Base-by-base conservation (phyloP, 768 basidiomycete species). In the Suillus ampliporus region DNA sequence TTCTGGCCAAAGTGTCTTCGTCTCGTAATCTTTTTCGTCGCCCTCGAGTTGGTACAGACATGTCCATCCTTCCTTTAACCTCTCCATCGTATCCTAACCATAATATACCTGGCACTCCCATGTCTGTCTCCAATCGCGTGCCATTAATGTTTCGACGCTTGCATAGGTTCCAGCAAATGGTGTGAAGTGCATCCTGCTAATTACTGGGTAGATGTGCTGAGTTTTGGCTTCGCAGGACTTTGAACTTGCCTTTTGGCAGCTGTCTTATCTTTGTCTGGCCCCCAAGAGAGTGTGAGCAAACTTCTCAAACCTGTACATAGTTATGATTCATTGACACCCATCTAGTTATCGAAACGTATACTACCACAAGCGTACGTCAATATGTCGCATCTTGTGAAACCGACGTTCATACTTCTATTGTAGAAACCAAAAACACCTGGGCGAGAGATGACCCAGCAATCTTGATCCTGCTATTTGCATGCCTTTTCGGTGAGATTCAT, bases 371-470 rank as follows among this genome's bases (percentile, higher is more conserved):
- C 94, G 96, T 96, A 56, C 37, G 41, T 58, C 64, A 40, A 34
- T 47, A 35, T 0, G 3, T 43, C 44, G 9, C 19, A 57, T 6
- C 54, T 44, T 47, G 48, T 0, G 3, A 43, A n/a, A 3, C 23
- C 10, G 3, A 28, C 15, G 10, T 4, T 37, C 19, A 63, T 37
- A n/a, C 50, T 40, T 43, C 66, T 41, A 52, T 47, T 44, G 65
- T 77, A 92, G 95, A 98, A 82, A 98, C 96, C 21, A 98, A 97
- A 83, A 97, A 99, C 74, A 94, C 92, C 17, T 98, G 96, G 96
- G 95, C 96, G 21, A 83, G 97, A 74, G 97, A 99, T 76, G 97
- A 99, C 72, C 97, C 97, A 23, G 97, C 97, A 31, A 95, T 97
- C 66, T 83, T 98, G 31, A 83, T 98, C 34, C 85, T 99, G 54